Conservation (phyloP, 495 filamentous ascomycete genomes). For the Coniosporium apollinis region DNA sequence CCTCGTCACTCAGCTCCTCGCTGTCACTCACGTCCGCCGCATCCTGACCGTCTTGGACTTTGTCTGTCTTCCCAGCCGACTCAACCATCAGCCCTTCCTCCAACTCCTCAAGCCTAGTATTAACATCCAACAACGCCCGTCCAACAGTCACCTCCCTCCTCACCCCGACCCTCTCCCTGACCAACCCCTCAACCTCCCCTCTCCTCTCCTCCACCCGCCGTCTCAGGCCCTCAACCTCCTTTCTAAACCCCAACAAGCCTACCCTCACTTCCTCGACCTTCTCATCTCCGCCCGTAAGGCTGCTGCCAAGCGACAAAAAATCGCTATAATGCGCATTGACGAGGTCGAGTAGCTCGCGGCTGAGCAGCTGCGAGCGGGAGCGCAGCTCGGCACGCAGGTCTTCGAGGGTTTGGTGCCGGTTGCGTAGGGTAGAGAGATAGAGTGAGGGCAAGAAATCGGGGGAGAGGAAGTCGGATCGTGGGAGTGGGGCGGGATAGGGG, state of each 20-base stretch:
- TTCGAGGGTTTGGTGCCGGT: slow-evolving; percentile 89
- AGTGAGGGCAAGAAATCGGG: slow-evolving; percentile 61
- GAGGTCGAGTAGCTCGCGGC: slow-evolving; percentile 73
- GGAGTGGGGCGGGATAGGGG: slow-evolving; percentile 68
- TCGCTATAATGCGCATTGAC: slow-evolving; percentile 89
- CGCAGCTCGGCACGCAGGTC: slow-evolving; percentile 79
- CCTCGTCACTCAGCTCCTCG: slow-evolving; percentile 18
- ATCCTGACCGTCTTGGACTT: slow-evolving; percentile 23
- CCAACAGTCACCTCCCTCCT: slow-evolving; percentile 30
- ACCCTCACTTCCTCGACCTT: slow-evolving; percentile 83
- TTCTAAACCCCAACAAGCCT: slow-evolving; percentile 64
- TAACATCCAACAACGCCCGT: slow-evolving; percentile 32
- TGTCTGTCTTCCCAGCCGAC: slow-evolving; percentile 23
- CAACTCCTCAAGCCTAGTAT: slow-evolving; percentile 38
- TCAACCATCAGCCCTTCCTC: slow-evolving; percentile 53
- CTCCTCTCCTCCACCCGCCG: slow-evolving; percentile 35
- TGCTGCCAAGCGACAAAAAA: slow-evolving; percentile 67
- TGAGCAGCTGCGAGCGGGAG: slow-evolving; percentile 52
- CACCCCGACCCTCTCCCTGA: slow-evolving; percentile 38
- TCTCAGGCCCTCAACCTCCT: slow-evolving; percentile 50
- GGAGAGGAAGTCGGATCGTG: slow-evolving; percentile 61
- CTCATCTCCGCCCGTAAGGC: slow-evolving; percentile 76
- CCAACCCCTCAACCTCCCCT: slow-evolving; percentile 34
- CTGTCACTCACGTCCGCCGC: slow-evolving; percentile 26
- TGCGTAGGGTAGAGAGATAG: slow-evolving; percentile 68